phyloP scores from a whole-genome alignment of 129 eudicot species.

The Flaveria sonorensis region DNA sequence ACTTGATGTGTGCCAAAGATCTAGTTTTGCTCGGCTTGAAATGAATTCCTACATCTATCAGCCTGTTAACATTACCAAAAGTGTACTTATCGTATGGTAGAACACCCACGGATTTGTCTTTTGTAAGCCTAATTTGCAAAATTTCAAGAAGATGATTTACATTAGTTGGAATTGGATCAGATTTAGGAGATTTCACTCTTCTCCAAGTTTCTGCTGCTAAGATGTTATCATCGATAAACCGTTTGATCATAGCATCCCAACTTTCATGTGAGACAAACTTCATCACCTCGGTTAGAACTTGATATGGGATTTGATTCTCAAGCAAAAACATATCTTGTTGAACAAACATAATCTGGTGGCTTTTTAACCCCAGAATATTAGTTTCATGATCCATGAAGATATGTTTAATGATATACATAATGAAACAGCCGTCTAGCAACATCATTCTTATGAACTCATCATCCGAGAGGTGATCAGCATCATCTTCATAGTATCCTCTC shows the following conservation, averaged over 20 bases:
- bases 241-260: constrained; percentile 22
- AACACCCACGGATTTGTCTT: background rate
- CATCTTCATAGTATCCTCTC: constrained; percentile 28
- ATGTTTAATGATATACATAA: constrained; percentile 29
- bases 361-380: constrained; percentile 19
- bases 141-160: constrained; percentile 32
- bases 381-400: background rate
- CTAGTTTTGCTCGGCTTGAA: constrained; percentile 25
- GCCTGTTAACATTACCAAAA: constrained; percentile 36
- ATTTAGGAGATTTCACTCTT: background rate
- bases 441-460: constrained; percentile 36
- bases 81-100: constrained; percentile 28
- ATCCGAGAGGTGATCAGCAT: constrained; percentile 1
- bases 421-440: constrained; percentile 45
- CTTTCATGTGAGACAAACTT: background rate
- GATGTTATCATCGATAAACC: constrained; percentile 25
- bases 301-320: constrained; percentile 42
- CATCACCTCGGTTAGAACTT: constrained; percentile 34
- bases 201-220: constrained; percentile 12
- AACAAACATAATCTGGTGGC: constrained; percentile 39
- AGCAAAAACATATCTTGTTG: constrained; percentile 41
- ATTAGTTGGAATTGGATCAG: constrained; percentile 7
- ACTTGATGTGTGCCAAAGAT: constrained; percentile 28
- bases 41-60: constrained; percentile 39
- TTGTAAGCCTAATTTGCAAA: constrained; percentile 27